phyloP scores from a whole-genome alignment of 306 rosid genomes.

The Lotus japonicus region DNA sequence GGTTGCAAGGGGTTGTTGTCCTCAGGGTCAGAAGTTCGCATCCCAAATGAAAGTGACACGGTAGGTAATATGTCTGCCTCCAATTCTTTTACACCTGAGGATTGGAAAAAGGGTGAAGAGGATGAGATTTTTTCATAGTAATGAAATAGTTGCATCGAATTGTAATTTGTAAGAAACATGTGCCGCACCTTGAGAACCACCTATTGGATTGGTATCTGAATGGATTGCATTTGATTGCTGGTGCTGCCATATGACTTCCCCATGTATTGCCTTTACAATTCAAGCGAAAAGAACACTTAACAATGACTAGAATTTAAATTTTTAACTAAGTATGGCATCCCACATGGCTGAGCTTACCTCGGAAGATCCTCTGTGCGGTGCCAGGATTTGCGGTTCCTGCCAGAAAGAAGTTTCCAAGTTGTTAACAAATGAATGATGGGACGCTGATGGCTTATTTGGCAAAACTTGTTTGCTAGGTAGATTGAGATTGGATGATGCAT shows the following conservation, averaged over 20 bases:
- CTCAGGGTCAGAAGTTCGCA: constrained; percentile 30
- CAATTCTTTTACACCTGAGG: constrained; percentile 21
- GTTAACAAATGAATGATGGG: constrained; percentile 41
- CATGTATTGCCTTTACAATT: constrained; percentile 30
- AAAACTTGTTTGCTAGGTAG: constrained; percentile 36
- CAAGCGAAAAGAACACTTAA: constrained; percentile 10
- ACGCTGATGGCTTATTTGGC: constrained; percentile 34
- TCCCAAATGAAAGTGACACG: constrained; percentile 27
- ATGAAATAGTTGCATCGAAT: not conserved
- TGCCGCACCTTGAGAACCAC: constrained; percentile 30
- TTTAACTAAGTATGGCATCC: not conserved
- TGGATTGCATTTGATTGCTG: constrained; percentile 34
- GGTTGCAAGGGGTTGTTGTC: constrained; percentile 29
- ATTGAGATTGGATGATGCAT: constrained; percentile 13
- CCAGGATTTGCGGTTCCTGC: constrained; percentile 37
- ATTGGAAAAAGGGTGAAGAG: not conserved
- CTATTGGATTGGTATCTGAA: constrained; percentile 34
- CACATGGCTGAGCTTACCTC: constrained; percentile 42
- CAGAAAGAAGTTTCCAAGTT: constrained; percentile 42
- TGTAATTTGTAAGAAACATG: not conserved
- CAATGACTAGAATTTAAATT: not conserved
- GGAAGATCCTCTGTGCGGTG: constrained; percentile 34
- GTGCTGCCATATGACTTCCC: constrained; percentile 38
- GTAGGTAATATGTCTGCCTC: constrained; percentile 19
- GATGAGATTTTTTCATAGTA: constrained; percentile 1